Evolutionary conservation across 1,139 yeast species (phyloP), one percentile per base, ranked within the genome.

Genomic region (Diutina mesorugosa): DNA sequence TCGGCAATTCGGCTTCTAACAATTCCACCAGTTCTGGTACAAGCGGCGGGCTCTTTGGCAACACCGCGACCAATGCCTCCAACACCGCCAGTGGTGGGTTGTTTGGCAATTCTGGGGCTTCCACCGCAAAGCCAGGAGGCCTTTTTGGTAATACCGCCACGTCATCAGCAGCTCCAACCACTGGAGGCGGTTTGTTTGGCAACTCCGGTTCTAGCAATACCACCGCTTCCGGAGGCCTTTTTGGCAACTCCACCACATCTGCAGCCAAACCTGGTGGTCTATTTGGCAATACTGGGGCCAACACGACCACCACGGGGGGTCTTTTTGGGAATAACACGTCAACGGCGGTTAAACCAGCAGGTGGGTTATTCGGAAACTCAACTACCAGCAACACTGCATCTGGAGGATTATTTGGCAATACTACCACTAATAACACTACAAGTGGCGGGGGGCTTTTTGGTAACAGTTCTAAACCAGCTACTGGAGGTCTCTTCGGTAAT

Each of bases 311-410:
- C 14, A 26, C 35, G 14, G 51, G 51, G 1, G 51, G 51, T 26
- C 51, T 47, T 7, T 47, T 47, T 28, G 51, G 51, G 2, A 45
- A n/a, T n/a, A 28, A 9, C 3, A 5, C 51, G 18, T 7, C 45
- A 28, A 41, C 54, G 30, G 47, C 52, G 10, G 14, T 57, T 2
- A 47, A 41, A 12, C 41, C 50, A 54, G 45, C 57, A 7, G 56
- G 57, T 12, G 60, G 62, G 10, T 57, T 59, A 18, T 61, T 60
- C 53, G 61, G 64, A 29, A n/a, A n/a, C 3, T 26, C 56, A n/a
- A 26, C 57, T 12, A 54, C 35, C 47, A 47, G 54, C n/a, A 50
- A 21, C 3, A 21, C 26, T 21, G 26, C 26, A 21, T 28, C 47
- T 51, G 47, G 21, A 7, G 45, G 9, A 12, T 32, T 32, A 35